A percentile compares a stretch with the other conserved stretches of the same genome.
Conservation (phyloP, 176 grass and related monocot genomes). For the Eleusine indica region DNA sequence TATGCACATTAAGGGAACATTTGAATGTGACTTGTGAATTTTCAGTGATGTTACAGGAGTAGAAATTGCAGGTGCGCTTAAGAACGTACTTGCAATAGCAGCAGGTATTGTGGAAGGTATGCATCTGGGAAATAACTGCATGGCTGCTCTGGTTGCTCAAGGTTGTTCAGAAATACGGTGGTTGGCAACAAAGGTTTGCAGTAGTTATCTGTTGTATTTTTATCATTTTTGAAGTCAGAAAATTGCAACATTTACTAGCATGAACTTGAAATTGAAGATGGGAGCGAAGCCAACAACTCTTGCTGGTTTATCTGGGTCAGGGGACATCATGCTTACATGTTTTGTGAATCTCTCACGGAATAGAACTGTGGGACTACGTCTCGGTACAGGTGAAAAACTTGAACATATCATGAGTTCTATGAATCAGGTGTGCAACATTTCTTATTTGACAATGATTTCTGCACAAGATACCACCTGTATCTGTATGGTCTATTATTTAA, state of each 20-base stretch:
- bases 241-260: conserved; percentile 1
- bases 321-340: conserved; percentile 98
- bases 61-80: conserved; percentile 95
- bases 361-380: conserved; percentile 85
- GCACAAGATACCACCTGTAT: conserved; percentile 7
- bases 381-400: conserved; percentile 88
- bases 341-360: conserved; percentile 96
- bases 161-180: conserved; percentile 97
- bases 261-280: conserved; percentile 58
- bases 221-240: not conserved
- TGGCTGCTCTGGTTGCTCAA: conserved; percentile 95
- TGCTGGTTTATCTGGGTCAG: conserved; percentile 90
- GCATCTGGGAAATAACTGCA: conserved; percentile 95
- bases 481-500: conserved; percentile 19
- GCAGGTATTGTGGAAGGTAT: conserved; percentile 96
- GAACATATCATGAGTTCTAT: conserved; percentile 82
- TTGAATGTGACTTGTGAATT: conserved; percentile 59
- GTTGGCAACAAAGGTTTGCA: conserved; percentile 84
- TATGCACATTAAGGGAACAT: conserved; percentile 13
- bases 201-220: conserved; percentile 18
- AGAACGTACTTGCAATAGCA: conserved; percentile 97
- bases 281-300: conserved; percentile 91
- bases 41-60: conserved; percentile 98
- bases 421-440: conserved; percentile 67
- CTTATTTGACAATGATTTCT: not conserved